A percentile compares a stretch with the other conserved stretches of the same genome.
phyloP scores from a whole-genome alignment of 257 asterid genomes.

The Penstemon barbatus region DNA sequence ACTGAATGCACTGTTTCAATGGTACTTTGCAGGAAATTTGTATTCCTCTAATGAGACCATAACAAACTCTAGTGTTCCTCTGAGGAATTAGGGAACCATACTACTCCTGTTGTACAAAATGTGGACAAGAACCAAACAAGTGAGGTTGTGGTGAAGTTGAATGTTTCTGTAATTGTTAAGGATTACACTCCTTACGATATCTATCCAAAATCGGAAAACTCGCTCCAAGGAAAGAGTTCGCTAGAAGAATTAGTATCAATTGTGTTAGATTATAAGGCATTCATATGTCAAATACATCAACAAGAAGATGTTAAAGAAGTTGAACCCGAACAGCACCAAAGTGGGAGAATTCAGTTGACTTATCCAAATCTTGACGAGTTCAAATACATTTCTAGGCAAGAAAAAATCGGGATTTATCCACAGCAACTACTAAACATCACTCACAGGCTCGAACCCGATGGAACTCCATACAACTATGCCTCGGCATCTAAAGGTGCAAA shows the following conservation, averaged over 20 bases:
- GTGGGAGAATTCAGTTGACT: conserved; percentile 49
- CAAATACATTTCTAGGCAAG: conserved; percentile 58
- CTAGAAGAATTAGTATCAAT: conserved; percentile 49
- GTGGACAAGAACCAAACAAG: conserved; percentile 34
- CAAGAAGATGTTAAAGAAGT: conserved; percentile 26
- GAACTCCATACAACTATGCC: conserved; percentile 86
- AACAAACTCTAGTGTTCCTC: conserved; percentile 32
- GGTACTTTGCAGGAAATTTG: conserved; percentile 56
- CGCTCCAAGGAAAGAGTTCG: conserved; percentile 41
- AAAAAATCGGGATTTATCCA: conserved; percentile 43
- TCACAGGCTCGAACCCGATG: conserved; percentile 89
- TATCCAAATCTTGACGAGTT: conserved; percentile 81
- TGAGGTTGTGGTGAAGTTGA: conserved; percentile 31
- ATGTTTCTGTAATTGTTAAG: conserved; percentile 36
- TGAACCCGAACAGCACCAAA: conserved; percentile 34
- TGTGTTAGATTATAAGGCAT: conserved; percentile 46
- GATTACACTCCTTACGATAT: conserved; percentile 29
- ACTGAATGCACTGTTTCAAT: conserved; percentile 15
- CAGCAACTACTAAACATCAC: conserved; percentile 62
- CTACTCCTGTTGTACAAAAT: conserved; percentile 38
- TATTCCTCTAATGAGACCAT: conserved; percentile 40
- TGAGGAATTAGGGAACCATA: conserved; percentile 32
- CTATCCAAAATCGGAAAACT: conserved; percentile 31
- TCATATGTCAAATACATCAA: conserved; percentile 45
- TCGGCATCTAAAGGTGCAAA: conserved; percentile 91